Percentiles rank a stretch among this genome's conserved stretches.
Conservation (phyloP, 441 rosid species). For the Bruguiera hainesii region DNA sequence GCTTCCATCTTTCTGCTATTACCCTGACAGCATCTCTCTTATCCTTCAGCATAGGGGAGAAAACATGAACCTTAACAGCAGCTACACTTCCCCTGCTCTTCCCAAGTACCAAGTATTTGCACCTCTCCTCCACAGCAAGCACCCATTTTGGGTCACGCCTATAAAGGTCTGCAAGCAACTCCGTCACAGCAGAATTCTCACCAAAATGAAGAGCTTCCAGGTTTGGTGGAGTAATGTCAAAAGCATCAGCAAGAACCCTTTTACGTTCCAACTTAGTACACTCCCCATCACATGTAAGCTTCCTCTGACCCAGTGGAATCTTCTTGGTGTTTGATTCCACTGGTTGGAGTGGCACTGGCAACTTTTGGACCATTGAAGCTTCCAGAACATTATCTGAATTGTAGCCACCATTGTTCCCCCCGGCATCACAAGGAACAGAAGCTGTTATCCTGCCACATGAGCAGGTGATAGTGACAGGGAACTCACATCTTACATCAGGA, state of each 20-base stretch:
- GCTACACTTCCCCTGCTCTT: slow-evolving; percentile 64
- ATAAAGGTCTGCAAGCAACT: slow-evolving; percentile 69
- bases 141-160: slow-evolving; percentile 98
- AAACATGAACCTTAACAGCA: slow-evolving; percentile 81
- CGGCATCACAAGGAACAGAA: slow-evolving; percentile 88
- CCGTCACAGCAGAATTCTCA: slow-evolving; percentile 66
- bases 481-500: slow-evolving; percentile 88
- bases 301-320: slow-evolving; percentile 88
- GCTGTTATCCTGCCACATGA: slow-evolving; percentile 82
- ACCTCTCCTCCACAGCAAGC: slow-evolving; percentile 88
- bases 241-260: slow-evolving; percentile 90
- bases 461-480: slow-evolving; percentile 72
- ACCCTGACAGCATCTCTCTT: slow-evolving; percentile 88
- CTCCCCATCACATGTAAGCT: slow-evolving; percentile 84
- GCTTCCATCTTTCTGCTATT: slow-evolving; percentile 96
- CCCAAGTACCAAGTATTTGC: slow-evolving; percentile 86
- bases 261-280: slow-evolving; percentile 94
- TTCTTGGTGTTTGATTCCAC: slow-evolving; percentile 54
- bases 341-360: slow-evolving; percentile 76
- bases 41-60: slow-evolving; percentile 93
- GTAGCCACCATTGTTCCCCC: slow-evolving; percentile 55
- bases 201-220: slow-evolving; percentile 94
- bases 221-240: slow-evolving; percentile 74
- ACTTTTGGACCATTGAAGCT: slow-evolving; percentile 68
- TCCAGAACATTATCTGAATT: slow-evolving; percentile 53